Evolutionary conservation across 108 stramenopile species (phyloP).

Genomic region (Pseudonitzschia delicatissima): DNA sequence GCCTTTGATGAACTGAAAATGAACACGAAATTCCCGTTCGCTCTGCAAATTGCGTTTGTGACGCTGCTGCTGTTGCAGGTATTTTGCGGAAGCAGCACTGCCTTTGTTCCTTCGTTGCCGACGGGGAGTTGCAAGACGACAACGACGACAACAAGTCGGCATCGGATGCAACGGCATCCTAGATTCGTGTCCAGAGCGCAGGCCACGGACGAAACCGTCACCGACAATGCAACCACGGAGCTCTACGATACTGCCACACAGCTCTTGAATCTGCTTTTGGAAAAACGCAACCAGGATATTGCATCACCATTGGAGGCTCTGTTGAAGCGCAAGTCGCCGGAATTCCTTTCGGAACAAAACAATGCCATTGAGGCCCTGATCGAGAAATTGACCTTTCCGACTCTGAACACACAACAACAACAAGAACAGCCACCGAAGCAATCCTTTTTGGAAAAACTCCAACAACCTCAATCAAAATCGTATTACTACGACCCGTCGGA

Average conservation of each 20-base stretch:
- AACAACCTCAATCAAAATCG: background rate
- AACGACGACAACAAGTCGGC: background rate
- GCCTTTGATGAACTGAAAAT: too few relatives aligned
- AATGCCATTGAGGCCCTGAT: background rate
- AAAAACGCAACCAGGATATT: background rate
- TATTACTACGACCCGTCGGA: conserved; percentile 1
- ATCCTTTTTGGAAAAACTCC: background rate
- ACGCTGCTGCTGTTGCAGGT: too few relatives aligned
- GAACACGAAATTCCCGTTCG: too few relatives aligned
- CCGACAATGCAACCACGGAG: background rate
- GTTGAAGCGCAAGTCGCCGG: background rate
- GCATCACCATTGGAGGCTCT: background rate
- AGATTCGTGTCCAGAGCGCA: too few relatives aligned
- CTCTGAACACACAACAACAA: background rate
- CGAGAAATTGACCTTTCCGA: background rate
- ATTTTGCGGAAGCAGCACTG: too few relatives aligned
- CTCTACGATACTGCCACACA: conserved; percentile 3
- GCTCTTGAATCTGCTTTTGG: conserved; percentile 4
- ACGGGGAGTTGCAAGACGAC: background rate
- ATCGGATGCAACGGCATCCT: too few relatives aligned
- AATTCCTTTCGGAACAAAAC: background rate
- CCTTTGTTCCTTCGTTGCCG: too few relatives aligned
- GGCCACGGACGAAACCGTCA: background rate
- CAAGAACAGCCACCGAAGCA: background rate
- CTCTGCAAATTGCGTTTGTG: too few relatives aligned